Conservation (phyloP, 2,329 filamentous ascomycete species). For the Polychaeton citri region DNA sequence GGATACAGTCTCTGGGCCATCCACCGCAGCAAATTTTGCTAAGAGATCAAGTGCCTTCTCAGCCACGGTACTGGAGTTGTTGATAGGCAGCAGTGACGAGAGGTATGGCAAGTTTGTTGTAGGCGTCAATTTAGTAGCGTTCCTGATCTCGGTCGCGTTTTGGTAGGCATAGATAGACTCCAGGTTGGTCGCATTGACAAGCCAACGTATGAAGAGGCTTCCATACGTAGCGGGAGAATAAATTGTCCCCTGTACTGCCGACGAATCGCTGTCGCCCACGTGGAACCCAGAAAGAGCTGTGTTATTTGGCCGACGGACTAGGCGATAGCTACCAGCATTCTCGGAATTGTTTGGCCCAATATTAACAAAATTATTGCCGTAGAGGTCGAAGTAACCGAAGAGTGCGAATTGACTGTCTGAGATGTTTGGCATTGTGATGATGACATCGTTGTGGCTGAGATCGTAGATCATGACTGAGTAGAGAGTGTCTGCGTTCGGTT, state of each 20-base stretch:
- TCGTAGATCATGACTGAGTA: conserved; percentile 11
- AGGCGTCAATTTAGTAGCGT: not conserved
- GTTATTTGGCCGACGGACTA: conserved; percentile 2
- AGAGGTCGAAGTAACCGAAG: conserved; percentile 8
- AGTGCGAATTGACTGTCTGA: conserved; percentile 5
- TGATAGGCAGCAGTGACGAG: not conserved
- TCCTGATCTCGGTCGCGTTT: not conserved
- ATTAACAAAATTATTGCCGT: conserved; percentile 9
- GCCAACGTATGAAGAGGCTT: conserved; percentile 7
- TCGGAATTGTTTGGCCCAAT: conserved; percentile 5
- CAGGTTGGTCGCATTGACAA: conserved; percentile 6
- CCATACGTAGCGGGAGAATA: conserved; percentile 8
- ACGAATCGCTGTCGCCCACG: not conserved
- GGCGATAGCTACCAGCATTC: conserved; percentile 4
- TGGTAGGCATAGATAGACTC: conserved; percentile 5
- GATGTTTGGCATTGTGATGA: conserved; percentile 7
- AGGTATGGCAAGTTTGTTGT: conserved; percentile 1
- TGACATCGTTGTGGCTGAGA: conserved; percentile 8
- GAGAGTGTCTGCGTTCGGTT: conserved; percentile 14
- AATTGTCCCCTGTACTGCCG: not conserved
- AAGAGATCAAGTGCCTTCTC: conserved; percentile 6
- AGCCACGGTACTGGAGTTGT: conserved; percentile 1
- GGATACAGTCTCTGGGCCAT: not conserved
- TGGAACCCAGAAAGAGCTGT: not conserved
- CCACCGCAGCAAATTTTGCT: conserved; percentile 1